Evolutionary conservation across 108 stramenopile species (phyloP).

Genomic region (Nitzschia sp.): DNA sequence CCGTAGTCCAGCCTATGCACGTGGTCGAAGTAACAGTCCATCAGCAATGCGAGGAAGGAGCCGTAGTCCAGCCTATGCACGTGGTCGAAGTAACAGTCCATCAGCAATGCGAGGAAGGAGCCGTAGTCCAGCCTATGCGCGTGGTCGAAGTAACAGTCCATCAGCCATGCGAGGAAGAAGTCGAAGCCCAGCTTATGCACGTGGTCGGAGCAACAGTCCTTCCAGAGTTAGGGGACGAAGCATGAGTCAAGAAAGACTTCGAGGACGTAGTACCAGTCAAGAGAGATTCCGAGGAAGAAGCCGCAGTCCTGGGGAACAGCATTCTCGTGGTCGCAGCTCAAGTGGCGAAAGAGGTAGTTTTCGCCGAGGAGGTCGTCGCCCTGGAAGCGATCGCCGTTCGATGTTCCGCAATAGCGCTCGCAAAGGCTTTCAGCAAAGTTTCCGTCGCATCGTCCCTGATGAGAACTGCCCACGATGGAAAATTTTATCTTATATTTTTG

Average conservation of each 20-base stretch:
- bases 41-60: constrained; percentile 2
- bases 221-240: constrained; percentile 14
- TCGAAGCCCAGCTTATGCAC: constrained; percentile 7
- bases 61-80: not conserved
- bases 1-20: not conserved
- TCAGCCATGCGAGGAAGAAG: constrained; percentile 11
- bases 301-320: not conserved
- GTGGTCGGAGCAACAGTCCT: not conserved
- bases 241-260: constrained; percentile 14
- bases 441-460: constrained; percentile 3
- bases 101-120: not conserved
- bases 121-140: not conserved
- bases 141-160: constrained; percentile 14
- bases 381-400: too few relatives aligned
- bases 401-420: not conserved
- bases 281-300: not conserved
- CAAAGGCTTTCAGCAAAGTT: not conserved
- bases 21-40: not conserved
- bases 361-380: constrained; percentile 4
- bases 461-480: constrained; percentile 13
- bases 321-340: not conserved
- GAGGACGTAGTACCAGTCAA: constrained; percentile 8
- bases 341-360: not conserved
- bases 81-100: not conserved
- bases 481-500: constrained; percentile 21